Base-by-base conservation (phyloP, 176 grass and related monocot genomes). In the Eragrostis curvula region DNA sequence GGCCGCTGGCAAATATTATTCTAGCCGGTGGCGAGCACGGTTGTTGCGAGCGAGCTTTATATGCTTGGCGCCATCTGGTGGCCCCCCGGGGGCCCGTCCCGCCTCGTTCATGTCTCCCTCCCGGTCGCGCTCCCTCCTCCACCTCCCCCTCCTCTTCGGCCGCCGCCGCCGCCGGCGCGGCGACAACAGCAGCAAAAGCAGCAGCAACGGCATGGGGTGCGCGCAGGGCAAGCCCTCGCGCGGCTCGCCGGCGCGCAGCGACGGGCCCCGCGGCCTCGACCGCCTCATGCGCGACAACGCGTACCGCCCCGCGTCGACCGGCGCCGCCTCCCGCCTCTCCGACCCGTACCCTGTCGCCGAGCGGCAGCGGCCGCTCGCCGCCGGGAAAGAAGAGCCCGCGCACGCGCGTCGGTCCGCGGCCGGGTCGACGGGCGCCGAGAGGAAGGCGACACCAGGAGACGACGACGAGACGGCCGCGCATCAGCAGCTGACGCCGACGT, bases 131-230 rank as follows among this genome's bases (percentile, higher is more conserved):
- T 55, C 25, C 45, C 60, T 80, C 62, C 58, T 73, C 45, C 70
- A 45, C 55, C 47, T 77, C 7, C 42, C 30, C 61, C 47, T 63
- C 65, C 21, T 71, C 69, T 32, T 69, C 65, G 25, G 9, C 62
- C 48, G 36, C 21, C 81, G 50, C 75, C 40, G 63, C 1, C 53
- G 56, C 25, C 30, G 50, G 18, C 49, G 71, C 45, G 21, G 53
- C 3, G 13, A 11, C 15, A 18, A 42, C 45, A 39, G 60, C 46
- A n/a, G 53, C 7, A 14, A 13, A n/a, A n/a, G n/a, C n/a, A n/a
- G n/a, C 12, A 12, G 43, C 17, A 8, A 2, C 3, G 32, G 1
- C 79, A 94, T 94, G 92, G 92, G 92, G 25, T 94, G 88, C 88
- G 75, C 83, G 44, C 92, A 88, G 20, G 75, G 70, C 17, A 94